Conservation (phyloP, 106 monocot species). For the Apostasia ramifera region DNA sequence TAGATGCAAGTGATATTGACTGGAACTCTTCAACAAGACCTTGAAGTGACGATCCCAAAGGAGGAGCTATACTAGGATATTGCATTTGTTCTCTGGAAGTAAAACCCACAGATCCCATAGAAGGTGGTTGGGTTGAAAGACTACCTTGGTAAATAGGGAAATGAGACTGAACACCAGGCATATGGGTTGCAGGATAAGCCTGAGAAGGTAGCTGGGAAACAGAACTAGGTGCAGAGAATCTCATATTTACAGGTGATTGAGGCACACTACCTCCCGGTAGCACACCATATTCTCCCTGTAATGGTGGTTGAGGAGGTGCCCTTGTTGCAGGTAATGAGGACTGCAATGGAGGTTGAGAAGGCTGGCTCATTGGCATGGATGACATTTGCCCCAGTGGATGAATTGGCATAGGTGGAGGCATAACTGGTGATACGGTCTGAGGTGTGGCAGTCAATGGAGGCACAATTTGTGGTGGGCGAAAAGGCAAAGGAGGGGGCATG, state of each 20-base stretch:
- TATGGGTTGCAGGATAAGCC: constrained; percentile 13
- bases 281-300: constrained; percentile 14
- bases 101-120: constrained; percentile 26
- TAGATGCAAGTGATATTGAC: constrained; percentile 71
- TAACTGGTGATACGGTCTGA: constrained; percentile 9
- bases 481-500: constrained; percentile 21
- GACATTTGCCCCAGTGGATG: constrained; percentile 26
- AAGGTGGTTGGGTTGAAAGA: constrained; percentile 21
- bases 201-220: constrained; percentile 22
- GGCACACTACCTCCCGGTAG: constrained; percentile 24
- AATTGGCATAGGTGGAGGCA: constrained; percentile 19
- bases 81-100: constrained; percentile 36
- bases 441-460: constrained; percentile 22
- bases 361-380: constrained; percentile 27
- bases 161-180: constrained; percentile 19
- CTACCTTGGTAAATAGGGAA: constrained; percentile 29
- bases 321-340: constrained; percentile 26
- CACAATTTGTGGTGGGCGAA: constrained; percentile 14
- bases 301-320: constrained; percentile 18
- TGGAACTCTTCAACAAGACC: constrained; percentile 89
- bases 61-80: constrained; percentile 49
- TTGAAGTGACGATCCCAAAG: constrained; percentile 43
- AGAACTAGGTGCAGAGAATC: constrained; percentile 29
- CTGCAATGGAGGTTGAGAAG: constrained; percentile 17
- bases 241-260: constrained; percentile 19